Conservation (phyloP, 768 basidiomycete genomes). For the Hericium alpestre region DNA sequence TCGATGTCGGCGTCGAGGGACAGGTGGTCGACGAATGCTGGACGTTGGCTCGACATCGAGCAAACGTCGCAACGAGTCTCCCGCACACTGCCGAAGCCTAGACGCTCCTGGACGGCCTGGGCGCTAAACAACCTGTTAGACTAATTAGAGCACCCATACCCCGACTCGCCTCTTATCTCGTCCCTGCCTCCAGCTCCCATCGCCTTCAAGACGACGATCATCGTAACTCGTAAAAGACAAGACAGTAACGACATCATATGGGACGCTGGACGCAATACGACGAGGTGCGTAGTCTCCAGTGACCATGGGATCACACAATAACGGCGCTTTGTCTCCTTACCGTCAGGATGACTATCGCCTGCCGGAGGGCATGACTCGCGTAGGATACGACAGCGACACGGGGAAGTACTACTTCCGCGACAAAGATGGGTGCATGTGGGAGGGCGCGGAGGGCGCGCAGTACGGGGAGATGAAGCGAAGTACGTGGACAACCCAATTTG, state of each 20-base stretch:
- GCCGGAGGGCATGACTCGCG: conserved; percentile 45
- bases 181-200: too few species aligned
- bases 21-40: too few species aligned
- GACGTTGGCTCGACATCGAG: too few species aligned
- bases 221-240: too few species aligned
- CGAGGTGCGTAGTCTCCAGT: conserved; percentile 17
- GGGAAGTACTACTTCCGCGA: conserved; percentile 58
- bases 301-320: background rate
- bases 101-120: too few species aligned
- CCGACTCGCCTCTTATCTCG: too few species aligned
- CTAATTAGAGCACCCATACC: too few species aligned
- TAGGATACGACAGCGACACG: conserved; percentile 69
- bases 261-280: conserved; percentile 30
- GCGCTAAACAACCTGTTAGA: too few species aligned
- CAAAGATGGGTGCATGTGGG: conserved; percentile 40
- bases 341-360: conserved; percentile 41
- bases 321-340: background rate
- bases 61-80: too few species aligned
- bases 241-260: conserved; percentile 11
- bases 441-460: conserved; percentile 49
- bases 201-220: too few species aligned
- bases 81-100: too few species aligned
- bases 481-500: conserved; percentile 12
- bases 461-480: conserved; percentile 42
- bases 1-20: too few species aligned